Conservation (phyloP, 257 asterid species). For the Solanum chmielewskii region DNA sequence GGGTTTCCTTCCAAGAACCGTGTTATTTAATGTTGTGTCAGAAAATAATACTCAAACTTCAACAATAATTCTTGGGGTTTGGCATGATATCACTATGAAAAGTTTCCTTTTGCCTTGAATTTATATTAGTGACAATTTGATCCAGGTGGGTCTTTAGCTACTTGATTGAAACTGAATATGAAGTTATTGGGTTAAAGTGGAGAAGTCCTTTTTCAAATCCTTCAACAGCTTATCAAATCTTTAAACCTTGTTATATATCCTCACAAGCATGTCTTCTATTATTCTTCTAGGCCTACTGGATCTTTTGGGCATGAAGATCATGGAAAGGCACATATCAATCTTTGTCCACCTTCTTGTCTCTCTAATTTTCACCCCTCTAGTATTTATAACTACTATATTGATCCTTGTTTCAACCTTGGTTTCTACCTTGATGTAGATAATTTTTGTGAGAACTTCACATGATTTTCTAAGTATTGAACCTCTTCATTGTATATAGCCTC, state of each 20-base stretch:
- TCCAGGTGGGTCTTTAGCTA: no score
- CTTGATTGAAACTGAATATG: no score
- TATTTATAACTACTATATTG: not conserved
- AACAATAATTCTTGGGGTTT: not conserved
- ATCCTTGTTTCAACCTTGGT: not conserved
- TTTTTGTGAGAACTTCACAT: not conserved
- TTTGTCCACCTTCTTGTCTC: not conserved
- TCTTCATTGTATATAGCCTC: not conserved
- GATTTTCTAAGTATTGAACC: not conserved
- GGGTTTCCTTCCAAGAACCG: not conserved
- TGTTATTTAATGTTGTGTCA: not conserved
- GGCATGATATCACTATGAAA: no score
- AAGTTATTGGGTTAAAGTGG: no score
- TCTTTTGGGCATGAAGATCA: not conserved
- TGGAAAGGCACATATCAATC: not conserved
- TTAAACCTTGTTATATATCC: no score
- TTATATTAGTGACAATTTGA: no score
- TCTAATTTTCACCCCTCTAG: not conserved
- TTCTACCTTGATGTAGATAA: not conserved
- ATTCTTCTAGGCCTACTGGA: not conserved
- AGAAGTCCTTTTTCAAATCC: no score
- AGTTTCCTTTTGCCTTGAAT: no score
- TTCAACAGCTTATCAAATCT: not conserved
- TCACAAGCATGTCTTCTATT: not conserved
- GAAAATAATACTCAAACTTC: no score